Evolutionary conservation across 2,329 filamentous ascomycete species (phyloP).

Genomic region (Elsinoe arachidis): DNA sequence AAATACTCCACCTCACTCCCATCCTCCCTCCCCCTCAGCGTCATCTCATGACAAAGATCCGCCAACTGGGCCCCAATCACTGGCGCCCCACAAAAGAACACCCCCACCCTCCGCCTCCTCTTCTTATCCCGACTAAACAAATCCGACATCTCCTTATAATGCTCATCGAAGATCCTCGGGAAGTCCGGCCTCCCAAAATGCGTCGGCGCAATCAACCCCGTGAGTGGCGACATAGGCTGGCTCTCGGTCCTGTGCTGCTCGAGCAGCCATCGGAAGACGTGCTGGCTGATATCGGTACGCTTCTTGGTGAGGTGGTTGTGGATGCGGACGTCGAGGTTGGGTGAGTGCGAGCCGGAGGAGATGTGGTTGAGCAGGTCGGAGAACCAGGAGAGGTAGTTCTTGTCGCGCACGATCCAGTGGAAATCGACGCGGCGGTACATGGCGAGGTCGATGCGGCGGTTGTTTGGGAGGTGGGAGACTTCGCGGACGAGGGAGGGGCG

Average conservation of each 20-base stretch:
- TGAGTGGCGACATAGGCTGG: constrained; percentile 46
- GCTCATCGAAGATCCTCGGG: constrained; percentile 42
- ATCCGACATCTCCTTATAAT: constrained; percentile 46
- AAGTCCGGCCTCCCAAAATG: constrained; percentile 50
- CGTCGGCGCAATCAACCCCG: constrained; percentile 45
- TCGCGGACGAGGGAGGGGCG: not conserved
- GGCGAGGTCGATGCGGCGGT: constrained; percentile 16
- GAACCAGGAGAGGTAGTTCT: constrained; percentile 50
- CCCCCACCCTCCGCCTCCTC: constrained; percentile 39
- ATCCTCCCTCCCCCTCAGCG: constrained; percentile 43
- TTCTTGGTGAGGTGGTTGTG: constrained; percentile 50
- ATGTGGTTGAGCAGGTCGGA: constrained; percentile 48
- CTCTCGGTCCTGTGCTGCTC: constrained; percentile 47
- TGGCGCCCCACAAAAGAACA: constrained; percentile 50
- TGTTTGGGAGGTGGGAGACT: constrained; percentile 23
- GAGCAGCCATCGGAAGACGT: constrained; percentile 49
- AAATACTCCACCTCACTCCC: constrained; percentile 47
- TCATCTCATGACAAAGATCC: constrained; percentile 46
- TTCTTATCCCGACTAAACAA: constrained; percentile 24
- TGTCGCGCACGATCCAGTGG: constrained; percentile 52
- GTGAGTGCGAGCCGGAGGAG: constrained; percentile 30
- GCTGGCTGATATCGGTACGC: constrained; percentile 43
- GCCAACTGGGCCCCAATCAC: constrained; percentile 49
- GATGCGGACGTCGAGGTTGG: constrained; percentile 46
- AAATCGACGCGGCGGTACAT: constrained; percentile 44